Conservation (phyloP, 2,329 filamentous ascomycete genomes). For the Sarocladium kiliense region DNA sequence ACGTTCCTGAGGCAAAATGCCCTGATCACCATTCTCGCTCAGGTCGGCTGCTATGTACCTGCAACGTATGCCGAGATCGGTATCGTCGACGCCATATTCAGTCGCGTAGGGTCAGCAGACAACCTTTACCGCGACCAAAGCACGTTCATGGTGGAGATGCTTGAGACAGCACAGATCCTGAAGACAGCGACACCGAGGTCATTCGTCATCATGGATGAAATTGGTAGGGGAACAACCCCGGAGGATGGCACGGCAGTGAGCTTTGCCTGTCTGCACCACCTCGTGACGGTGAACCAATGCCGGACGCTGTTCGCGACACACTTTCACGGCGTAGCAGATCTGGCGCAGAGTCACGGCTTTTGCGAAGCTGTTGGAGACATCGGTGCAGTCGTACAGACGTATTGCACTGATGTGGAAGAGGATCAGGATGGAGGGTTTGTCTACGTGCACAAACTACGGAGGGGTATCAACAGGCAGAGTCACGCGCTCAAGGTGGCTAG, state of each 20-base stretch:
- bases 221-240: conserved; percentile 89
- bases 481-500: conserved; percentile 94
- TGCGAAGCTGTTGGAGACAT: conserved; percentile 20
- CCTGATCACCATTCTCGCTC: conserved; percentile 86
- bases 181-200: conserved; percentile 76
- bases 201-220: conserved; percentile 98
- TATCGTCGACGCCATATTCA: conserved; percentile 94
- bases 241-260: conserved; percentile 88
- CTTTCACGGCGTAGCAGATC: conserved; percentile 79
- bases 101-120: conserved; percentile 87
- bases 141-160: conserved; percentile 99
- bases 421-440: conserved; percentile 66
- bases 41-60: conserved; percentile 89
- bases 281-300: conserved; percentile 72
- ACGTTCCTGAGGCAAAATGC: conserved; percentile 96
- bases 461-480: conserved; percentile 78
- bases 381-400: conserved; percentile 55
- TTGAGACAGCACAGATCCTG: conserved; percentile 89
- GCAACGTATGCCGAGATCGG: conserved; percentile 81
- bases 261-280: conserved; percentile 80
- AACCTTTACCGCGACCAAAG: conserved; percentile 93
- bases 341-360: conserved; percentile 54
- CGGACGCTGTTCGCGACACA: conserved; percentile 91
- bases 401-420: conserved; percentile 87
- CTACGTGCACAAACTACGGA: conserved; percentile 77